Percentiles rank a stretch among this genome's conserved stretches.
phyloP scores from a whole-genome alignment of 495 filamentous ascomycete genomes.

The Aspergillus carlsbadensis region DNA sequence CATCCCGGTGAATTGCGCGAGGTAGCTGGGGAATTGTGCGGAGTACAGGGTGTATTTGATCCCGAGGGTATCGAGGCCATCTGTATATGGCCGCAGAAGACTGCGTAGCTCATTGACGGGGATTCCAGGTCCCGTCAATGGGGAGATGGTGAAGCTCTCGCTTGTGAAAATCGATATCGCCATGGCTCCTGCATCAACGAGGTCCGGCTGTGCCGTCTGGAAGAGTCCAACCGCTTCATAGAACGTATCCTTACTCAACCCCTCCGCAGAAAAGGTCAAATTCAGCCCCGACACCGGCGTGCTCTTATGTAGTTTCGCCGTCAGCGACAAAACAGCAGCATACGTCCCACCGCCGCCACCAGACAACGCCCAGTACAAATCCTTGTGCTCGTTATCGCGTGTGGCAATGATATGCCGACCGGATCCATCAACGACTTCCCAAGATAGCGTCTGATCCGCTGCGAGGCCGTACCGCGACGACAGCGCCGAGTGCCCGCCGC shows the following conservation, averaged over 20 bases:
- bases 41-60: conserved; percentile 25
- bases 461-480: conserved; percentile 53
- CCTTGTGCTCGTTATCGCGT: conserved; percentile 50
- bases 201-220: conserved; percentile 35
- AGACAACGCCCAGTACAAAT: conserved; percentile 67
- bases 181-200: conserved; percentile 51
- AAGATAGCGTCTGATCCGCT: conserved; percentile 62
- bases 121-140: conserved; percentile 34
- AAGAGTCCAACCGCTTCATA: conserved; percentile 41
- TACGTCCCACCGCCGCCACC: conserved; percentile 67
- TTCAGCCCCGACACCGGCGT: conserved; percentile 29
- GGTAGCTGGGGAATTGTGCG: conserved; percentile 39
- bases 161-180: conserved; percentile 47
- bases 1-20: conserved; percentile 42
- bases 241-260: conserved; percentile 39
- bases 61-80: conserved; percentile 22
- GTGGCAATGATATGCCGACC: conserved; percentile 53
- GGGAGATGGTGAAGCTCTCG: conserved; percentile 43
- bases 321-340: conserved; percentile 59
- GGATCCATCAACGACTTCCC: conserved; percentile 55
- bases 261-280: conserved; percentile 29
- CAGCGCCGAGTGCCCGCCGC: conserved; percentile 61
- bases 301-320: conserved; percentile 43
- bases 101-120: conserved; percentile 20
- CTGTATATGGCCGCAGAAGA: conserved; percentile 29